These are phyloP conservation scores for Neocucurbitaria cava DNA, from an alignment of 2,329 filamentous ascomycete species.

Conservation along the genomic window DNA sequence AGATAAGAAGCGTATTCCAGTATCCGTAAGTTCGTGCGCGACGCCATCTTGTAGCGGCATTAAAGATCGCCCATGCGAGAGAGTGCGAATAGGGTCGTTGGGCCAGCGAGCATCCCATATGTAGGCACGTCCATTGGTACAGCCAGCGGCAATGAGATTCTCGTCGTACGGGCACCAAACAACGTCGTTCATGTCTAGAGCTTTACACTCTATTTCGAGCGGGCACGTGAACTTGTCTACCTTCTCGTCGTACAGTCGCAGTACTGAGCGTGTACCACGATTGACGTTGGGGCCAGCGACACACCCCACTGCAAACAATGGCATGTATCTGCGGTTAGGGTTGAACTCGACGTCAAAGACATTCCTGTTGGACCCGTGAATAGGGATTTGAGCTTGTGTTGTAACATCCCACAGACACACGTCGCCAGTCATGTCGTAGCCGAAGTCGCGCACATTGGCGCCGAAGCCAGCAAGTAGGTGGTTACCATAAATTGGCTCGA, in stretches of 20 bases:
- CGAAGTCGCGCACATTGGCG: conserved; percentile 43
- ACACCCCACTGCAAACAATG: conserved; percentile 62
- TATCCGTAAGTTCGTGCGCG: conserved; percentile 60
- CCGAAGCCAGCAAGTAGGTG: conserved; percentile 64
- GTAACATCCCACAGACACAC: conserved; percentile 62
- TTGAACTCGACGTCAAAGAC: conserved; percentile 68
- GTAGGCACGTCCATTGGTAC: conserved; percentile 66
- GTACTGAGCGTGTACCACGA: conserved; percentile 55
- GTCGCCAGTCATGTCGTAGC: conserved; percentile 56
- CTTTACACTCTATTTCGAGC: conserved; percentile 63
- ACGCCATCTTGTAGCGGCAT: conserved; percentile 55
- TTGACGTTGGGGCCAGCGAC: conserved; percentile 49
- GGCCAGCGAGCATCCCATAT: conserved; percentile 65
- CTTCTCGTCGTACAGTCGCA: conserved; percentile 60
- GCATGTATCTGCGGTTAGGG: conserved; percentile 39
- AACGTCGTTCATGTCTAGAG: conserved; percentile 68
- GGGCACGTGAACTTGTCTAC: conserved; percentile 33
- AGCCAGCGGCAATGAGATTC: conserved; percentile 64
- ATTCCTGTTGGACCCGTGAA: conserved; percentile 58
- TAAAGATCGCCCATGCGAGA: conserved; percentile 60
- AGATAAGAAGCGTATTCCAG: conserved; percentile 64
- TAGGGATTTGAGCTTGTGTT: conserved; percentile 48
- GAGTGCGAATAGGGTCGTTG: conserved; percentile 54
- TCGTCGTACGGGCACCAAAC: conserved; percentile 59
- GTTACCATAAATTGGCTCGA: conserved; percentile 40